Percentiles rank a stretch among this genome's conserved stretches.
Evolutionary conservation across 192 early-diverging fungal genomes (phyloP).

Genomic region (Umbelopsis sp.): DNA sequence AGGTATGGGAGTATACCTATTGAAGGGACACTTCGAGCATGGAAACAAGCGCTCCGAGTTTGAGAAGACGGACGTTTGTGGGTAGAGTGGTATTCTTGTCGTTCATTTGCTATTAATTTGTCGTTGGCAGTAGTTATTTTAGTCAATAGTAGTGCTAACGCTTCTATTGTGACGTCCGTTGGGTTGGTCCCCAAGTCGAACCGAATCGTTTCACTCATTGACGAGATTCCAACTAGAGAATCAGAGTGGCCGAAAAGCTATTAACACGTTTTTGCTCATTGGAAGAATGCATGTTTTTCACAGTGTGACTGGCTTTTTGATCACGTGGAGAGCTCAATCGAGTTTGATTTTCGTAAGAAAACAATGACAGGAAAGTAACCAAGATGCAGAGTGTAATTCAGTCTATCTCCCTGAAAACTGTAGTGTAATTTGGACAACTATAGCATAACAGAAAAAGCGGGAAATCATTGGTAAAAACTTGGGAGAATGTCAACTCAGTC

Average conservation of each 20-base stretch:
- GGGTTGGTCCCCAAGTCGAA: constrained; percentile 34
- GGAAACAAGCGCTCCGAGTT: constrained; percentile 76
- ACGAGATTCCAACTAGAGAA: neutral
- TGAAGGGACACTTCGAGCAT: constrained; percentile 84
- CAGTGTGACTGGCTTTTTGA: no score
- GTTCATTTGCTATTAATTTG: constrained; percentile 38
- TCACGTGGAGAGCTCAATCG: no score
- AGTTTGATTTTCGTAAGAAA: no score
- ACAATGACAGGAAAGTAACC: no score
- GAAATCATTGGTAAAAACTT: no score
- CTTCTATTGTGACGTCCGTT: constrained; percentile 52
- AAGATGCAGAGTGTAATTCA: no score
- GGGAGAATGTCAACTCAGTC: no score
- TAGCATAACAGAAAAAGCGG: no score
- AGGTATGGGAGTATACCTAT: constrained; percentile 85
- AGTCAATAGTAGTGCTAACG: constrained; percentile 55
- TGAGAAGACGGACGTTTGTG: constrained; percentile 21
- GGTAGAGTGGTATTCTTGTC: constrained; percentile 30
- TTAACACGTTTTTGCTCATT: no score
- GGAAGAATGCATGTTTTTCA: no score
- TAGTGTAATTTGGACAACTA: no score
- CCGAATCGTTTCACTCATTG: constrained; percentile 11
- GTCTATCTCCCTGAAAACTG: no score
- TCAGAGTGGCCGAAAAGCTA: neutral
- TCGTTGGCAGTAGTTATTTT: constrained; percentile 56